These are phyloP conservation scores for Ulmus americana DNA, from an alignment of 331 rosid genomes.

Conservation along the genomic window DNA sequence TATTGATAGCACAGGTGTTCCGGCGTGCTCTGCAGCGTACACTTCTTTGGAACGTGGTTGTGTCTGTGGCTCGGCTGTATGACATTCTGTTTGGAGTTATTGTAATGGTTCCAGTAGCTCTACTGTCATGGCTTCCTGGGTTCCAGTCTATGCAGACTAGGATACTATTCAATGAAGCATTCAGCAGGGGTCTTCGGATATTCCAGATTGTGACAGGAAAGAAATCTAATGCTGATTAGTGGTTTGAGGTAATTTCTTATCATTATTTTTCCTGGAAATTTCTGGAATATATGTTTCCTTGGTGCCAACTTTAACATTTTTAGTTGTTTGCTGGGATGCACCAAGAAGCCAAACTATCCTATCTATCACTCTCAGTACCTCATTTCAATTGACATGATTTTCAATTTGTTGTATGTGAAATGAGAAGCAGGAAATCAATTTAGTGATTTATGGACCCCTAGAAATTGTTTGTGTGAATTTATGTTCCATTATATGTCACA, in stretches of 20 bases:
- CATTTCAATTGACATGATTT: no score
- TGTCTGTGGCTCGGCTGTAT: slow-evolving; percentile 64
- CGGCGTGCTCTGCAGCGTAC: slow-evolving; percentile 46
- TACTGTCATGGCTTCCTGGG: slow-evolving; percentile 81
- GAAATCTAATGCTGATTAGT: slow-evolving; percentile 32
- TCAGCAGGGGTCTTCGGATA: slow-evolving; percentile 73
- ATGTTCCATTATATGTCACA: no score
- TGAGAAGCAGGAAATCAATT: no score
- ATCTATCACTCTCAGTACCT: not conserved
- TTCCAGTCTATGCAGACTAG: slow-evolving; percentile 90
- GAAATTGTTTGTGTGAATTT: no score
- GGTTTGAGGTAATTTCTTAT: slow-evolving; percentile 30
- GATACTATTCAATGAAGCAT: slow-evolving; percentile 82
- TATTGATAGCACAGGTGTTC: slow-evolving; percentile 73
- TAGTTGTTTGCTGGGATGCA: not conserved
- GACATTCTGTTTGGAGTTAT: slow-evolving; percentile 73
- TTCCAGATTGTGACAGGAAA: slow-evolving; percentile 69
- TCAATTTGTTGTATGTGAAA: no score
- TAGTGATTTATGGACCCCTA: no score
- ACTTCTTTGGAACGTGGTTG: slow-evolving; percentile 51
- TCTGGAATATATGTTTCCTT: no score
- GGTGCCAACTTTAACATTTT: not conserved
- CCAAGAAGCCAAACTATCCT: not conserved
- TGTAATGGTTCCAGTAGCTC: slow-evolving; percentile 71
- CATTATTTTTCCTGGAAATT: not conserved